These are phyloP conservation scores for Nyctanthes arbortristis DNA, from an alignment of 257 asterid genomes.

Conservation along the genomic window DNA sequence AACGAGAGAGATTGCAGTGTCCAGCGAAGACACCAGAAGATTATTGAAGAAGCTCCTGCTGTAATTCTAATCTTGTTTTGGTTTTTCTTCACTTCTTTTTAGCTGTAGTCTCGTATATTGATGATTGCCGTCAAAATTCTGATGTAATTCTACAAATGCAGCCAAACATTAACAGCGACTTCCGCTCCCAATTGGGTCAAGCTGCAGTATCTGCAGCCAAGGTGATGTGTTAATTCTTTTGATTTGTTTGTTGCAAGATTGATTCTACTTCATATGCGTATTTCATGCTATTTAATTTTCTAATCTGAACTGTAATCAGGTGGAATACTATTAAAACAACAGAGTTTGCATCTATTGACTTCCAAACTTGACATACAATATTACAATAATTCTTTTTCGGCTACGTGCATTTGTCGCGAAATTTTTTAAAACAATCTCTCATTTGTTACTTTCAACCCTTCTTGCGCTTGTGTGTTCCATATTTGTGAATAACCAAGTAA, in stretches of 20 bases:
- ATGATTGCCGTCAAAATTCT: slow-evolving; percentile 24
- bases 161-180: slow-evolving; percentile 75
- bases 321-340: background rate
- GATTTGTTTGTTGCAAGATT: slow-evolving; percentile 23
- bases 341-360: slow-evolving; percentile 3
- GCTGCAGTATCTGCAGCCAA: slow-evolving; percentile 99
- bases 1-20: slow-evolving; percentile 98
- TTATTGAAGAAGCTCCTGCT: slow-evolving; percentile 99
- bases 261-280: background rate
- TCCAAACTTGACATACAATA: background rate
- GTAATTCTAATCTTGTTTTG: slow-evolving; percentile 41
- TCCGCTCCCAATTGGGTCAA: slow-evolving; percentile 84
- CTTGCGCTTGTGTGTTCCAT: background rate
- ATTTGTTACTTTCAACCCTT: background rate
- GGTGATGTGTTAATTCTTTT: slow-evolving; percentile 48
- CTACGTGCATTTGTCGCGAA: background rate
- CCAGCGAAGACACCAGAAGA: slow-evolving; percentile 98
- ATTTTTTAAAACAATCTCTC: background rate
- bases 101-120: slow-evolving; percentile 18
- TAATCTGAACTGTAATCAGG: background rate
- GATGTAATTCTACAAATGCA: slow-evolving; percentile 43
- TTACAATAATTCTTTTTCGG: background rate
- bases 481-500: background rate
- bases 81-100: slow-evolving; percentile 22
- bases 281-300: background rate